Evolutionary conservation across 2,329 filamentous ascomycete species (phyloP).

Genomic region (Penicillium occitanis): DNA sequence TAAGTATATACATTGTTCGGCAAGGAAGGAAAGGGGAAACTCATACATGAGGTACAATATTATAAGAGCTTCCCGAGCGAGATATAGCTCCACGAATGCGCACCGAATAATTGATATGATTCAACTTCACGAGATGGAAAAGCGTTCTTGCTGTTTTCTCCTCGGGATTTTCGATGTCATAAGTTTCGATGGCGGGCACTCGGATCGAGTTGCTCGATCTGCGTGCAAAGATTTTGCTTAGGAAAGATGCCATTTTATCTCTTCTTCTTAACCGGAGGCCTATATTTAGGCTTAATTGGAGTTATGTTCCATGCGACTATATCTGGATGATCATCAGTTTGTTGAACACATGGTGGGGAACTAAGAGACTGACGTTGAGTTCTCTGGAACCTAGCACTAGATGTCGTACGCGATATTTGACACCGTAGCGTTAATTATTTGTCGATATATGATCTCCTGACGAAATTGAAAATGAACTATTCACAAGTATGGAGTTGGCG

Average conservation of each 20-base stretch:
- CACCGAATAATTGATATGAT: constrained; percentile 86
- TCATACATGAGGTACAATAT: constrained; percentile 73
- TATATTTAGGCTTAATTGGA: neutral
- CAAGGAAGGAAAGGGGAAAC: neutral
- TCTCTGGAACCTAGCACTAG: too few species aligned
- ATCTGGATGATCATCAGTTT: neutral
- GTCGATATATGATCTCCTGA: too few species aligned
- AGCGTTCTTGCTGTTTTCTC: constrained; percentile 79
- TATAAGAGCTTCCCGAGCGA: constrained; percentile 65
- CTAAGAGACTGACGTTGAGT: neutral
- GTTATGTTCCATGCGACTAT: neutral
- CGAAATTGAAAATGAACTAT: too few species aligned
- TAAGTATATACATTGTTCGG: too few species aligned
- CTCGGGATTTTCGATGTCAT: constrained; percentile 75
- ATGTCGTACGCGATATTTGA: too few species aligned
- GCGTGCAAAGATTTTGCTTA: constrained; percentile 17
- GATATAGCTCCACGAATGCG: constrained; percentile 62
- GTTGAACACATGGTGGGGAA: neutral
- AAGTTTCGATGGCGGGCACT: constrained; percentile 68
- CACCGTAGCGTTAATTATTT: too few species aligned
- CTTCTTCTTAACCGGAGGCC: neutral
- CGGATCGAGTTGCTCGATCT: constrained; percentile 32
- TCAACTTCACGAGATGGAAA: constrained; percentile 86
- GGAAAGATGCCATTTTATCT: constrained; percentile 9
- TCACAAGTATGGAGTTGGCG: neutral